A percentile compares a stretch with the other conserved stretches of the same genome.
Evolutionary conservation across 768 basidiomycete genomes (phyloP).

Genomic region (Cubamyces lactineus): DNA sequence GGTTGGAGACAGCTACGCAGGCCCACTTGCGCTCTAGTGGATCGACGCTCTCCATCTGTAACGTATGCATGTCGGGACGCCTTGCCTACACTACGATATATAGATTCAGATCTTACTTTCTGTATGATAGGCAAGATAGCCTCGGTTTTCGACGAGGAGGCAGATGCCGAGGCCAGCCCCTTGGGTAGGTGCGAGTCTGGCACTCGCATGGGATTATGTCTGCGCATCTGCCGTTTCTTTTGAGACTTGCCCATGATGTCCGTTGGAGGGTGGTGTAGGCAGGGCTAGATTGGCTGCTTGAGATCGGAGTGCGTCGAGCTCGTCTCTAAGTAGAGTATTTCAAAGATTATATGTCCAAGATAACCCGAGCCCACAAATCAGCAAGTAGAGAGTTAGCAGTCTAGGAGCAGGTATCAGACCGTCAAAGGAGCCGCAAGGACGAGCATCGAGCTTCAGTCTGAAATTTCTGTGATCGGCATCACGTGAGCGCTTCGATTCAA

Average conservation of each 20-base stretch:
- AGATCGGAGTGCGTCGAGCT: no score
- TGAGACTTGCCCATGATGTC: slow-evolving; percentile 87
- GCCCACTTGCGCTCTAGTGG: slow-evolving; percentile 90
- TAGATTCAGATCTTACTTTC: slow-evolving; percentile 57
- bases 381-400: no score
- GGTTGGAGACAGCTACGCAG: slow-evolving; percentile 92
- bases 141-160: slow-evolving; percentile 74
- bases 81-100: not conserved
- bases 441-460: not conserved
- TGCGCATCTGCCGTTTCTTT: slow-evolving; percentile 80
- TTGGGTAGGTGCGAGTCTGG: slow-evolving; percentile 90
- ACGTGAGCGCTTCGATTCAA: not conserved
- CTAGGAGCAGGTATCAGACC: no score
- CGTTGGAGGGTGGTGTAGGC: not conserved
- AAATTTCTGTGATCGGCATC: slow-evolving; percentile 24
- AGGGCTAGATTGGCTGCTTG: not conserved
- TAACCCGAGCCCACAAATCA: no score
- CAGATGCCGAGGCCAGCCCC: slow-evolving; percentile 75
- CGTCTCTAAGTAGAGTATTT: not conserved
- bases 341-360: not conserved
- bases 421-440: no score
- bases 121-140: slow-evolving; percentile 87
- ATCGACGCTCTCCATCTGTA: slow-evolving; percentile 76
- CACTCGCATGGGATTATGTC: slow-evolving; percentile 93
- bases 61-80: not conserved